Evolutionary conservation across 2,329 filamentous ascomycete genomes (phyloP), one percentile per base, ranked within the genome.

Genomic region (Penicillium hesseltinei): DNA sequence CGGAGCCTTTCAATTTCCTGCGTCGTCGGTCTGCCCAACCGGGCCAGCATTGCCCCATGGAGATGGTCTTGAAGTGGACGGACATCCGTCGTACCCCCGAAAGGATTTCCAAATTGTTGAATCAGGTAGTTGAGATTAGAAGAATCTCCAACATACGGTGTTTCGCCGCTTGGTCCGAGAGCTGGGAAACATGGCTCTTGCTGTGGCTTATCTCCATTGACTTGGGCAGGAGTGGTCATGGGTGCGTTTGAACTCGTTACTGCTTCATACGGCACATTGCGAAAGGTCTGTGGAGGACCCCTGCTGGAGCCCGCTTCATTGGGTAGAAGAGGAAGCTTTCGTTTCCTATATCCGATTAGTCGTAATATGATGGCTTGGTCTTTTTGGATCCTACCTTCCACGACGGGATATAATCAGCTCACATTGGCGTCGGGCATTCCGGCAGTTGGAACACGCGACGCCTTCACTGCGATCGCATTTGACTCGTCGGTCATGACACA

Each of bases 61-160:
- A 69, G 59, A 36, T 58, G 56, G 27, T 67, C 62, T 38, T 63
- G 48, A 40, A 61, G 54, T 36, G 62, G 51, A 19, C 50, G 39
- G 8, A 39, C 40, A 48, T 60, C 61, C 25, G 56, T 35, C 17
- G 55, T 33, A 27, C 54, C n/a, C n/a, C n/a, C 48, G 23, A 66
- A 68, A 4, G 66, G 66, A 50, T 67, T 58, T 29, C 65, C 62
- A 50, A 69, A 63, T 46, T 68, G 59, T 44, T 59, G 59, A 36
- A 69, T 56, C 33, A 69, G 27, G 44, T 69, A 69, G 36, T 65
- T 64, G 13, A 68, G 48, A 51, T 68, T 68, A 15, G 60, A 65
- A n/a, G 59, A 58, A 29, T 69, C 66, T 4, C 58, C 66, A 29
- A 68, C 57, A 49, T 66, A 67, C 19, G 46, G 50, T 5, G 51